Evolutionary conservation across 1,284 basidiomycete species (phyloP).

Genomic region (Puccinia hordei): DNA sequence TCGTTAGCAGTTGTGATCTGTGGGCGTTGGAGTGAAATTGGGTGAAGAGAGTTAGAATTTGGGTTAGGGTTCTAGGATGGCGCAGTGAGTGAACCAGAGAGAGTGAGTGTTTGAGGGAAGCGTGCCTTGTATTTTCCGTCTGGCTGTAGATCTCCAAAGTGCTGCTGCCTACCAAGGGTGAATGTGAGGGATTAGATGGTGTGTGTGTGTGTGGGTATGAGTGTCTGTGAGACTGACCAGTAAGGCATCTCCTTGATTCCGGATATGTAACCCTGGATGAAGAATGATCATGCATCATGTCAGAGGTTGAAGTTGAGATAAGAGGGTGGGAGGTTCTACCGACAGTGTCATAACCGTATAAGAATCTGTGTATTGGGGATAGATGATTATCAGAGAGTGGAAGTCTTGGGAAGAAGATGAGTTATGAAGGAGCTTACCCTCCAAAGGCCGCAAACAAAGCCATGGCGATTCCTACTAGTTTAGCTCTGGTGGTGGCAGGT

Average conservation of each 20-base stretch:
- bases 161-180: neutral
- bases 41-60: neutral
- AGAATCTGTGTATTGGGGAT: conserved; percentile 4
- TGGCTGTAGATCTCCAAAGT: conserved; percentile 26
- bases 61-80: neutral
- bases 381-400: neutral
- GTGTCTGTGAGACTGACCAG: conserved; percentile 22
- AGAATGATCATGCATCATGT: neutral
- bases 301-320: neutral
- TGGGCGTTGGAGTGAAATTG: too few relatives aligned
- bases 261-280: conserved; percentile 45
- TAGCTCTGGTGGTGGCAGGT: conserved; percentile 39
- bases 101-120: neutral
- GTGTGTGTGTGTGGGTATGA: neutral
- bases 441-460: conserved; percentile 50
- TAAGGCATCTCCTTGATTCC: conserved; percentile 49
- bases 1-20: conserved; percentile 44
- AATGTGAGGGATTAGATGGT: neutral
- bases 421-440: conserved; percentile 28
- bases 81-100: neutral
- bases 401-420: neutral
- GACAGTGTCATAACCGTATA: conserved; percentile 51
- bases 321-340: neutral
- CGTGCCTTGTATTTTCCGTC: conserved; percentile 25
- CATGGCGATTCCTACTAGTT: conserved; percentile 46